Evolutionary conservation across 1,139 yeast genomes (phyloP).

Genomic region (Debaryomyces robertsiae): DNA sequence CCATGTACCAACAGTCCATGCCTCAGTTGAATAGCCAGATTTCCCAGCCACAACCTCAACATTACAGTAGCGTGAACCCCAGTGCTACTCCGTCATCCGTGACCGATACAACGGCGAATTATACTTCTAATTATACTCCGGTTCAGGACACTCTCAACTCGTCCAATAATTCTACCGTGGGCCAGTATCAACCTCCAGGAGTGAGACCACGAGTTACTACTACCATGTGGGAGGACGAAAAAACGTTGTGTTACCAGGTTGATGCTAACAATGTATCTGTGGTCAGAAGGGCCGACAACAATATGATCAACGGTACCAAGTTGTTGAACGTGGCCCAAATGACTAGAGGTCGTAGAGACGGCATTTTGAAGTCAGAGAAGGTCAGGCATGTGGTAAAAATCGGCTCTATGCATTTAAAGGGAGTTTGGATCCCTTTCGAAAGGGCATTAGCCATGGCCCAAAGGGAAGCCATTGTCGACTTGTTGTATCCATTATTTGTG

Average conservation of each 20-base stretch:
- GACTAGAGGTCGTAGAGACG: slow-evolving; percentile 60
- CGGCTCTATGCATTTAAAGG: slow-evolving; percentile 96
- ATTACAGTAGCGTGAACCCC: slow-evolving; percentile 15
- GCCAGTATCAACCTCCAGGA: slow-evolving; percentile 54
- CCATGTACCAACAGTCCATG: slow-evolving; percentile 20
- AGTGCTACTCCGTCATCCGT: slow-evolving; percentile 9
- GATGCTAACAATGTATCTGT: slow-evolving; percentile 91
- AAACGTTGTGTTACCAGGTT: slow-evolving; percentile 91
- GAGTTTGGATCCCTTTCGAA: slow-evolving; percentile 98
- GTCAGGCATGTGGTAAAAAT: slow-evolving; percentile 90
- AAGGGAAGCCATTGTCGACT: slow-evolving; percentile 82
- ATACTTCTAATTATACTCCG: slow-evolving; percentile 17
- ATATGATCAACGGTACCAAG: slow-evolving; percentile 95
- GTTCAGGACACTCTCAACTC: slow-evolving; percentile 26
- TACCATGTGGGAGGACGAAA: slow-evolving; percentile 97
- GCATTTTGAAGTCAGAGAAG: slow-evolving; percentile 78
- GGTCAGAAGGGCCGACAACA: slow-evolving; percentile 88
- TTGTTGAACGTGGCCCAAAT: slow-evolving; percentile 57
- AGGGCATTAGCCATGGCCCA: slow-evolving; percentile 91
- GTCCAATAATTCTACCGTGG: slow-evolving; percentile 40
- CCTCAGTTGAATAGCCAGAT: slow-evolving; percentile 18
- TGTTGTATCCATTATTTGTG: slow-evolving; percentile 85
- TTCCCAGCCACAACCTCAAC: slow-evolving; percentile 22
- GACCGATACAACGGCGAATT: slow-evolving; percentile 6
- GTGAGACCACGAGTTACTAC: slow-evolving; percentile 87